Percentiles rank a stretch among this genome's conserved stretches.
These are phyloP conservation scores for Crepidotus variabilis DNA, from an alignment of 768 basidiomycete species.

Conservation along the genomic window DNA sequence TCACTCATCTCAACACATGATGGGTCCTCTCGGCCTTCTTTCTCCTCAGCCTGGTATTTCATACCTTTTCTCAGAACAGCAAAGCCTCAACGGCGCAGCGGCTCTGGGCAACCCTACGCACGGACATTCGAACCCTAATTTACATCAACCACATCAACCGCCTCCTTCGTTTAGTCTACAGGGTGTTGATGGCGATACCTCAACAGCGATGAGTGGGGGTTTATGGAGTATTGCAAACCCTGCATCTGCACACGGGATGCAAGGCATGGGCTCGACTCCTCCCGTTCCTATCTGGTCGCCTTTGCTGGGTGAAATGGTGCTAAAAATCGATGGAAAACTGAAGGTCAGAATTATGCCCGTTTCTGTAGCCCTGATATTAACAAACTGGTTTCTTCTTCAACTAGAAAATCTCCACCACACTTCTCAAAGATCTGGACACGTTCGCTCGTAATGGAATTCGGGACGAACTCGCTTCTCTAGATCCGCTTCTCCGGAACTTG, in stretches of 20 bases:
- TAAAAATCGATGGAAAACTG: conserved; percentile 80
- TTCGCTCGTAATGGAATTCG: conserved; percentile 78
- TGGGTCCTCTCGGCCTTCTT: conserved; percentile 72
- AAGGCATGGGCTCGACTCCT: conserved; percentile 28
- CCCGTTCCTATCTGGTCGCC: conserved; percentile 58
- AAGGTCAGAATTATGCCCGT: conserved; percentile 50
- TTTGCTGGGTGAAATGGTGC: conserved; percentile 63
- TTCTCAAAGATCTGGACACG: conserved; percentile 83
- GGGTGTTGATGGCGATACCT: conserved; percentile 8
- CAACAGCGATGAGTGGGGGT: conserved; percentile 39
- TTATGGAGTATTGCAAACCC: conserved; percentile 75
- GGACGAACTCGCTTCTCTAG: conserved; percentile 78
- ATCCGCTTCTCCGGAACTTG: conserved; percentile 69
- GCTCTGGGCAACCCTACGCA: conserved; percentile 22
- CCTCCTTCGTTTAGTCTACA: conserved; percentile 8
- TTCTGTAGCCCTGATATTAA: background rate
- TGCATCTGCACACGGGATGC: conserved; percentile 11
- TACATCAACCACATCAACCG: conserved; percentile 22
- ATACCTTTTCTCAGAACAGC: conserved; percentile 62
- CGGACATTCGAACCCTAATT: conserved; percentile 33
- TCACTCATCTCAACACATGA: conserved; percentile 61
- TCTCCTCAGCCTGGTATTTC: conserved; percentile 82
- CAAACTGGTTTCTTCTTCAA: background rate
- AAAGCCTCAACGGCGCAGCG: conserved; percentile 12
- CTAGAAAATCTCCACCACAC: conserved; percentile 78